Percentiles rank a stretch among this genome's conserved stretches.
Conservation (phyloP, 1,284 basidiomycete genomes). For the Rhodotorula sp. region DNA sequence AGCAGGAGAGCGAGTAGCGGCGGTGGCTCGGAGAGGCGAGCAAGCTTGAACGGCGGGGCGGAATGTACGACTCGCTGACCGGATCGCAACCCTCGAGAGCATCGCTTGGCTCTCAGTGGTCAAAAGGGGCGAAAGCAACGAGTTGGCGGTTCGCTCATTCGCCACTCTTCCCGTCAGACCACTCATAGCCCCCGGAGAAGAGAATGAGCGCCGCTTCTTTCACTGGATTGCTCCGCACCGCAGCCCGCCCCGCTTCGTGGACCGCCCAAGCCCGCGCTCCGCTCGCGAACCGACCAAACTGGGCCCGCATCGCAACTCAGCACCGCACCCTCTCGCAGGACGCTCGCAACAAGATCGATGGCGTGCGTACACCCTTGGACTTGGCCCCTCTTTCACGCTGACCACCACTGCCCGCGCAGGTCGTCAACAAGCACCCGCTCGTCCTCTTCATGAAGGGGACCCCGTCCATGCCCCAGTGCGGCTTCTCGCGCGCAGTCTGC, state of each 20-base stretch:
- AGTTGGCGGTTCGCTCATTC: no score
- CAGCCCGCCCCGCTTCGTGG: conserved; percentile 2
- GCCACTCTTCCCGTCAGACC: not conserved
- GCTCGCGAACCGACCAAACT: conserved; percentile 8
- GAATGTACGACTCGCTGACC: no score
- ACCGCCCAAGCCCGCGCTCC: not conserved
- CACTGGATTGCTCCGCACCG: conserved; percentile 4
- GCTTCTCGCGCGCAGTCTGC: conserved; percentile 89
- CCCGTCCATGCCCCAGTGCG: conserved; percentile 67
- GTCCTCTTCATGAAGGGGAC: conserved; percentile 94
- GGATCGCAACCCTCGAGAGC: no score
- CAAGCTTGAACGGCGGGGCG: conserved; percentile 2
- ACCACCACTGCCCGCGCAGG: conserved; percentile 48
- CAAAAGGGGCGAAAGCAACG: no score
- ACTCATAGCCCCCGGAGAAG: not conserved
- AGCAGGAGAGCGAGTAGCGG: no score
- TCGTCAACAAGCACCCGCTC: conserved; percentile 67
- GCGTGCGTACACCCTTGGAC: conserved; percentile 43
- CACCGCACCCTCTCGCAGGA: conserved; percentile 51
- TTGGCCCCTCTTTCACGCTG: not conserved
- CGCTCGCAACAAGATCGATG: conserved; percentile 54
- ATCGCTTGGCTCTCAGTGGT: no score
- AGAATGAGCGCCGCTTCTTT: not conserved
- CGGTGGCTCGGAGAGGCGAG: not conserved
- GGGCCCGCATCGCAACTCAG: conserved; percentile 33